Evolutionary conservation across 1,284 basidiomycete species (phyloP).

Genomic region (Moesziomyces parantarcticus): DNA sequence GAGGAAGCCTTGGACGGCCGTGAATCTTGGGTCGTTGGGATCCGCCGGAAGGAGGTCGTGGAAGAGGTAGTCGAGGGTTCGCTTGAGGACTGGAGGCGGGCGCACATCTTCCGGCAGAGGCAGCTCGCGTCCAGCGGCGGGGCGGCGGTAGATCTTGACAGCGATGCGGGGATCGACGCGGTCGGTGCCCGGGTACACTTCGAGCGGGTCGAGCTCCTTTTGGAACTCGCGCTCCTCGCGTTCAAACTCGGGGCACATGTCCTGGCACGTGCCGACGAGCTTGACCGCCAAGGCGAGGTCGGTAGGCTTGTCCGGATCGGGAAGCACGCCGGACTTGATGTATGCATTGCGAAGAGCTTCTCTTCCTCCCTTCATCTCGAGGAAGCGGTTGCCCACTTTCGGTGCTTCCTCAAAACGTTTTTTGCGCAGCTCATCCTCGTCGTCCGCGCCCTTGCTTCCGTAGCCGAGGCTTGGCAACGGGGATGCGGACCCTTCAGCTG

Average conservation of each 20-base stretch:
- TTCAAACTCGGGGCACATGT: constrained; percentile 96
- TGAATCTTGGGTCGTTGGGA: constrained; percentile 72
- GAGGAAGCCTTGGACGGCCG: constrained; percentile 82
- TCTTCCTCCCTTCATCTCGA: constrained; percentile 47
- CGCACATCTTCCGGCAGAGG: constrained; percentile 90
- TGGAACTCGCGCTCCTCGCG: constrained; percentile 88
- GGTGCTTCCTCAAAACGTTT: constrained; percentile 50
- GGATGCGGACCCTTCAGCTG: constrained; percentile 7
- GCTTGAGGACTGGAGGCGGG: constrained; percentile 83
- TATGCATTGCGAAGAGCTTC: constrained; percentile 75
- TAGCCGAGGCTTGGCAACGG: not conserved
- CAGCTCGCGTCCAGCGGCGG: constrained; percentile 84
- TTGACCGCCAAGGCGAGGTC: constrained; percentile 87
- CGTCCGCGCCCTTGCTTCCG: constrained; percentile 2
- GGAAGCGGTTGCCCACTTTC: constrained; percentile 52
- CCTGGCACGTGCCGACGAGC: constrained; percentile 87
- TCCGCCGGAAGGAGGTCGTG: constrained; percentile 78
- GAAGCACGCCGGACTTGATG: constrained; percentile 86
- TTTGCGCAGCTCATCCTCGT: constrained; percentile 50
- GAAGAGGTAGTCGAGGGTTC: constrained; percentile 91
- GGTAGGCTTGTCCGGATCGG: constrained; percentile 81
- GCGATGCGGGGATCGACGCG: constrained; percentile 85
- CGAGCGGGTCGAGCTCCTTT: constrained; percentile 87
- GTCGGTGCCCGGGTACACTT: constrained; percentile 72
- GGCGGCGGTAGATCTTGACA: constrained; percentile 94